A percentile compares a stretch with the other conserved stretches of the same genome.
Evolutionary conservation across 176 grass and related monocot genomes (phyloP).

Genomic region (Hordeum marinum): DNA sequence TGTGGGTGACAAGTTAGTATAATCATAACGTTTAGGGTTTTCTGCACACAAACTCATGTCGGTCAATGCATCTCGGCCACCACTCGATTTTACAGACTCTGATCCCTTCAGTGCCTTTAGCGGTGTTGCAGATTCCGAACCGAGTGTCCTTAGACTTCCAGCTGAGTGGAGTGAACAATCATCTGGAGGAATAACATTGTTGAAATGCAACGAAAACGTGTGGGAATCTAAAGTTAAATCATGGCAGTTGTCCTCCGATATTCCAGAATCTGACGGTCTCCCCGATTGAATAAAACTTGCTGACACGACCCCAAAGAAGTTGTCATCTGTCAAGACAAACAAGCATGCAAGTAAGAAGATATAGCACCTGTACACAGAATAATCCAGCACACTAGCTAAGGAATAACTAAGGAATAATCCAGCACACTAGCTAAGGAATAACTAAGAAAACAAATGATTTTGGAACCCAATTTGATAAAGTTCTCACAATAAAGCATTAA

Average conservation of each 20-base stretch:
- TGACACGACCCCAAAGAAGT: constrained; percentile 91
- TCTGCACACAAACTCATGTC: constrained; percentile 58
- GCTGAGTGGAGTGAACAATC: constrained; percentile 59
- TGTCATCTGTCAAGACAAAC: constrained; percentile 59
- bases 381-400: neutral
- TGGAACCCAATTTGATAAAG: neutral
- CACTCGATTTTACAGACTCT: constrained; percentile 29
- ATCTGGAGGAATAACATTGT: constrained; percentile 48
- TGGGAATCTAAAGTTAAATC: constrained; percentile 89
- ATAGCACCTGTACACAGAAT: neutral
- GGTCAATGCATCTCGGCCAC: constrained; percentile 26
- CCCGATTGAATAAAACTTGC: constrained; percentile 71
- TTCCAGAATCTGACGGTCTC: constrained; percentile 69
- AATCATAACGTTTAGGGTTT: constrained; percentile 35
- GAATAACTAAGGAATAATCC: constrained; percentile 10
- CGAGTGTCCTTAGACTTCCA: constrained; percentile 49
- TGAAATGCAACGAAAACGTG: constrained; percentile 78
- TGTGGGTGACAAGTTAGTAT: constrained; percentile 46
- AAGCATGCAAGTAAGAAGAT: constrained; percentile 13
- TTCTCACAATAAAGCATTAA: neutral
- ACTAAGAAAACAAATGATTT: constrained; percentile 11
- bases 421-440: neutral
- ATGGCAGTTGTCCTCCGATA: constrained; percentile 69
- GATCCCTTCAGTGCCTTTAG: constrained; percentile 35
- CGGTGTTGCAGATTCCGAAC: neutral